Evolutionary conservation across 2,329 filamentous ascomycete species (phyloP).

Genomic region (Coniochaeta pulveracea): DNA sequence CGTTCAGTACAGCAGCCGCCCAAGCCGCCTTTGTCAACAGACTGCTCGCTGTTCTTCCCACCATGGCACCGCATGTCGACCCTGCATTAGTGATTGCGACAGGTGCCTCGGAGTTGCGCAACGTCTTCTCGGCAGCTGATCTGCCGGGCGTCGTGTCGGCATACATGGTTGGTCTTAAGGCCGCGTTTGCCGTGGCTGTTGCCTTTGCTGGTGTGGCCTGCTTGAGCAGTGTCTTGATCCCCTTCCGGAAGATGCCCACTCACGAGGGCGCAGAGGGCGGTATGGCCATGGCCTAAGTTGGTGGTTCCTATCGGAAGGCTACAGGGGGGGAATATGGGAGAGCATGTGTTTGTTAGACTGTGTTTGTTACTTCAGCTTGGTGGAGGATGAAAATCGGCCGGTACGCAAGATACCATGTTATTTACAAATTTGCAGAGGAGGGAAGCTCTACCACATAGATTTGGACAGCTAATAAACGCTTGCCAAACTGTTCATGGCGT

Average conservation of each 20-base stretch:
- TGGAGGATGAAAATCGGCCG: too few species aligned
- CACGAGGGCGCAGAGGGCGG: neutral
- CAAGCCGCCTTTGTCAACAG: conserved; percentile 22
- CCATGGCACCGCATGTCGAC: conserved; percentile 16
- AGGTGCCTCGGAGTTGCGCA: conserved; percentile 36
- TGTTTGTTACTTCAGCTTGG: too few species aligned
- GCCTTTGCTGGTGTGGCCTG: conserved; percentile 23
- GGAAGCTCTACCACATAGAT: too few species aligned
- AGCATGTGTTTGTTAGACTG: too few species aligned
- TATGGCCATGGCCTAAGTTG: conserved; percentile 4
- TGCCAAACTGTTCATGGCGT: too few species aligned
- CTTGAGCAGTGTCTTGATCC: conserved; percentile 12
- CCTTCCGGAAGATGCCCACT: conserved; percentile 11
- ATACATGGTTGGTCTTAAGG: conserved; percentile 48
- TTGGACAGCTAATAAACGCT: too few species aligned
- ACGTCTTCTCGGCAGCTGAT: conserved; percentile 27
- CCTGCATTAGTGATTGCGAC: conserved; percentile 17
- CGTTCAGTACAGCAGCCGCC: conserved; percentile 26
- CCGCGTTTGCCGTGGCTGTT: conserved; percentile 38
- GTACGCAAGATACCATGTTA: too few species aligned
- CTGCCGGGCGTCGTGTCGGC: conserved; percentile 36
- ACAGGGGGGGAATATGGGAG: too few species aligned
- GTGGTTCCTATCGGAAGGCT: too few species aligned
- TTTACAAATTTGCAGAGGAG: too few species aligned
- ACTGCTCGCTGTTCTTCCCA: conserved; percentile 13